phyloP scores from a whole-genome alignment of 75 land plant genomes.

The Picea sitchensis region DNA sequence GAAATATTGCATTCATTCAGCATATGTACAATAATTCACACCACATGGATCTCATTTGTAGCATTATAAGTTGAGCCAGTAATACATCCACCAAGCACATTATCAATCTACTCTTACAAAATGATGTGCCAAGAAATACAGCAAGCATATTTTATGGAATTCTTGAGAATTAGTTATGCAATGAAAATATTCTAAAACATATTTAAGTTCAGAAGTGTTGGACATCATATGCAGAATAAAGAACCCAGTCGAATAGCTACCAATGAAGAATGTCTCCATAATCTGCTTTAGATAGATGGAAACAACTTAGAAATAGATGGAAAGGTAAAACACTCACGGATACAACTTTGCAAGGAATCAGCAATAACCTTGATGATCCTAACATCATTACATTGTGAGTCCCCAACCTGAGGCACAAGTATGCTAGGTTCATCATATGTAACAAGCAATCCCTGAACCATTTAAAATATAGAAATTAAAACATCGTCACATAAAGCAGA shows the following conservation, averaged over 20 bases:
- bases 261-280: background rate
- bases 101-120: background rate
- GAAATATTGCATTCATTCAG: background rate
- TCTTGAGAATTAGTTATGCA: background rate
- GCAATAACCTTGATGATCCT: constrained; percentile 31
- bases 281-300: background rate
- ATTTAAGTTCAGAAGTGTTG: background rate
- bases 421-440: background rate
- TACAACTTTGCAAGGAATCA: constrained; percentile 30
- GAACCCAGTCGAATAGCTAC: background rate
- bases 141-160: constrained; percentile 9
- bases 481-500: background rate
- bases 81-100: background rate
- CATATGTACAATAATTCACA: background rate
- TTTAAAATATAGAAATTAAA: background rate
- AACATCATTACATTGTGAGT: constrained; percentile 40
- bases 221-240: background rate
- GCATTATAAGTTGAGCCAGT: background rate
- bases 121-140: background rate
- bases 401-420: constrained; percentile 34
- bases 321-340: constrained; percentile 9
- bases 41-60: no score
- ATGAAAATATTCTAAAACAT: background rate
- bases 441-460: background rate
- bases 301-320: background rate